Evolutionary conservation across 768 basidiomycete species (phyloP).

Genomic region (Trametes elegans): DNA sequence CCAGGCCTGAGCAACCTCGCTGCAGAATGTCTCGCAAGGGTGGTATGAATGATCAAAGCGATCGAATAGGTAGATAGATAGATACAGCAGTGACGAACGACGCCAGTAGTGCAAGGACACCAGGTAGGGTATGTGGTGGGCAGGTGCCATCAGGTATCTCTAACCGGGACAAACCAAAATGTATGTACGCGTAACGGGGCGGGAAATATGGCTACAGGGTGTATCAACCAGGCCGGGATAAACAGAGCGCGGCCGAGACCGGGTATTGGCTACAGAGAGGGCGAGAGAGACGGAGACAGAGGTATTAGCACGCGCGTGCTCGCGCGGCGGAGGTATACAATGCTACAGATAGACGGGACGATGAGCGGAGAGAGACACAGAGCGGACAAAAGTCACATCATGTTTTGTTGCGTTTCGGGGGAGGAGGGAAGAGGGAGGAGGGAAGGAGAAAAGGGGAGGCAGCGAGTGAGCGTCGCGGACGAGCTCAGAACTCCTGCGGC

Average conservation of each 20-base stretch:
- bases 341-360: conserved; percentile 2
- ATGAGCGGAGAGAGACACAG: background rate
- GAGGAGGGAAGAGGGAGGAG: background rate
- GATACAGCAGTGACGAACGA: conserved; percentile 2
- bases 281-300: background rate
- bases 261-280: conserved; percentile 14
- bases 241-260: background rate
- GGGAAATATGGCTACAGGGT: conserved; percentile 5
- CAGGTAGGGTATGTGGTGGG: conserved; percentile 6
- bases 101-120: conserved; percentile 5
- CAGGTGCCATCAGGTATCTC: conserved; percentile 12
- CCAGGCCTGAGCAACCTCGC: no score
- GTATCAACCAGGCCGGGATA: background rate
- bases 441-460: background rate
- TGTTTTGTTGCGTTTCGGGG: background rate
- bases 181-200: conserved; percentile 1
- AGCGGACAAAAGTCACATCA: conserved; percentile 1
- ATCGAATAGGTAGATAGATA: conserved; percentile 5
- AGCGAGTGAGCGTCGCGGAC: conserved; percentile 1
- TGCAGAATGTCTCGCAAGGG: no score
- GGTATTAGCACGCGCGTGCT: conserved; percentile 4
- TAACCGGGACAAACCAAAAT: background rate
- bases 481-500: conserved; percentile 12
- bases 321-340: background rate
- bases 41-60: background rate